Evolutionary conservation across 2,329 filamentous ascomycete genomes (phyloP), one percentile per base, ranked within the genome.

Genomic region (Phialophora chinensis): DNA sequence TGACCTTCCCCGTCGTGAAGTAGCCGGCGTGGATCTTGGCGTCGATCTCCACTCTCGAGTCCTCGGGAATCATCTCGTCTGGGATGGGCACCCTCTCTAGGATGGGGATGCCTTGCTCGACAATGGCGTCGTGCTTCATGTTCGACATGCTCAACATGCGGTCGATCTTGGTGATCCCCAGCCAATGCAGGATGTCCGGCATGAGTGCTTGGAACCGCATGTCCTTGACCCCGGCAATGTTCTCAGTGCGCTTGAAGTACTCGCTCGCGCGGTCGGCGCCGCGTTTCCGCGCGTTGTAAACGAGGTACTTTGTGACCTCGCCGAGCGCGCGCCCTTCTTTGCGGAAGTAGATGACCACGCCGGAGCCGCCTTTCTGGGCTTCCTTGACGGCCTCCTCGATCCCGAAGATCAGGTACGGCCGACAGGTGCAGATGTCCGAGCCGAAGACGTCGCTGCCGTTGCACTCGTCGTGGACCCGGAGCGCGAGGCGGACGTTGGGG

Each of bases 71-170:
- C 86, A 95, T 88, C 35, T 95, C 91, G 71, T 96, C 92, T 3
- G 94, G 95, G 70, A 98, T 92, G 67, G 96, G 93, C 56, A 98
- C 89, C 67, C 93, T 87, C 81, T 97, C 93, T 74, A 90, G 85
- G 73, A 97, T 97, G 33, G 92, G 91, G 72, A 84, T 84, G 1
- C 82, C 82, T 52, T 81, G 80, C 14, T 82, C 77, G 4, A 84
- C 82, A 66, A 84, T 84, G 23, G 82, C 82, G 65, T 84, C 82
- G 63, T 84, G 77, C 70, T 84, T 84, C 82, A 84, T 84, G 68
- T 98, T 96, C 80, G 92, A 96, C 95, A 98, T 98, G 82, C 92
- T 96, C 73, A 97, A 83, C 95, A 98, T 99, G 67, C 93, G 87
- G 78, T 99, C 95, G 76, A 99, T 98, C 85, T 98, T 98, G 77